Percentiles rank a stretch among this genome's conserved stretches.
These are phyloP conservation scores for Neopestalotiopsis sp. DNA, from an alignment of 2,329 filamentous ascomycete species.

Conservation along the genomic window DNA sequence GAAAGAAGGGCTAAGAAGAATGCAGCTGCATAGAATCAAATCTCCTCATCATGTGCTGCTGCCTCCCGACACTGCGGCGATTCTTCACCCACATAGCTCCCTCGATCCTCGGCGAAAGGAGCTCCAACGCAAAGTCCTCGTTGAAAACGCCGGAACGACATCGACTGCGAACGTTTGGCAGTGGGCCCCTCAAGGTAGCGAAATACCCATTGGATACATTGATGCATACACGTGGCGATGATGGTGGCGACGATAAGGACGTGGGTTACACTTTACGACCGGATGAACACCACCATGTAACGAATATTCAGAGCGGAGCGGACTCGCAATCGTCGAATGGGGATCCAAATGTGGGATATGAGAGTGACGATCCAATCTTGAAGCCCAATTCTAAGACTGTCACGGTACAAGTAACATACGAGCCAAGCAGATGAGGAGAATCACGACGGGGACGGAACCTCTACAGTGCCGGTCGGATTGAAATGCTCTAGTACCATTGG, in stretches of 20 bases:
- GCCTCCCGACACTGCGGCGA: conserved; percentile 43
- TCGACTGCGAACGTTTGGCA: conserved; percentile 14
- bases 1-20: background rate
- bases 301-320: background rate
- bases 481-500: too few species aligned
- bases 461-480: too few species aligned
- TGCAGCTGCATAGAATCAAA: conserved; percentile 43
- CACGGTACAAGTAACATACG: conserved; percentile 1
- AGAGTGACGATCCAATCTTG: conserved; percentile 12
- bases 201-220: conserved; percentile 2
- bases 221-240: conserved; percentile 15
- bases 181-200: background rate
- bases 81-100: conserved; percentile 45
- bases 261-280: background rate
- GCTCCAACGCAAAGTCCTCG: background rate
- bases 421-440: background rate
- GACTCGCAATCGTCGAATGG: background rate
- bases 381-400: conserved; percentile 6
- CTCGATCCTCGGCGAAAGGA: conserved; percentile 31
- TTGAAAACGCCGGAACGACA: background rate
- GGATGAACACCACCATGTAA: background rate
- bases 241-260: background rate
- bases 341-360: background rate
- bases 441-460: too few species aligned
- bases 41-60: conserved; percentile 45